These are phyloP conservation scores for Rhynchospora tenuis DNA, from an alignment of 176 grass and related monocot species.

Conservation along the genomic window DNA sequence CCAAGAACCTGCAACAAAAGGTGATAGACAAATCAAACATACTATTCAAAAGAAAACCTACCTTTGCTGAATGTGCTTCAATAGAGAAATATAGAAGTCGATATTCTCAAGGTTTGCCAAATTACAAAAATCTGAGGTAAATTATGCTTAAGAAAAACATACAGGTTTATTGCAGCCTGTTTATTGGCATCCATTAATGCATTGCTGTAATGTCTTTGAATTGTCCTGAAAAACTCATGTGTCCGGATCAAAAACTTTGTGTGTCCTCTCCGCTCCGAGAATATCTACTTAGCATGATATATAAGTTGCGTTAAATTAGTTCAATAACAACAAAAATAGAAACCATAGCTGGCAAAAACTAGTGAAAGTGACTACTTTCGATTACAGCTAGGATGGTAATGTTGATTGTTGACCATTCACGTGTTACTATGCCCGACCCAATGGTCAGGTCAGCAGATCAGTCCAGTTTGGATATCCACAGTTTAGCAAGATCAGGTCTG, in stretches of 20 bases:
- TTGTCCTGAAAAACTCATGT: constrained; percentile 81
- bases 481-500: neutral
- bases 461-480: neutral
- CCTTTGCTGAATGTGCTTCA: neutral
- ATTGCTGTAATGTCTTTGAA: constrained; percentile 94
- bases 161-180: constrained; percentile 95
- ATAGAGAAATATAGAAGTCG: neutral
- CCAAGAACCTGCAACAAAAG: constrained; percentile 64
- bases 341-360: neutral
- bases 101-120: neutral
- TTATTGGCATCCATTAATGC: constrained; percentile 90
- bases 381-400: neutral
- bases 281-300: constrained; percentile 59
- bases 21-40: constrained; percentile 9
- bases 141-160: constrained; percentile 23
- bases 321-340: constrained; percentile 20
- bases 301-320: constrained; percentile 24
- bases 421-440: neutral
- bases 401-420: neutral
- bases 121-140: neutral
- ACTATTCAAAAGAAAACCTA: constrained; percentile 1
- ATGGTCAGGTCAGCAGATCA: neutral
- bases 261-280: constrained; percentile 86
- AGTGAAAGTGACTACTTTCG: neutral
- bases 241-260: constrained; percentile 67